These are phyloP conservation scores for Claviceps capensis DNA, from an alignment of 2,329 filamentous ascomycete species.

Conservation along the genomic window DNA sequence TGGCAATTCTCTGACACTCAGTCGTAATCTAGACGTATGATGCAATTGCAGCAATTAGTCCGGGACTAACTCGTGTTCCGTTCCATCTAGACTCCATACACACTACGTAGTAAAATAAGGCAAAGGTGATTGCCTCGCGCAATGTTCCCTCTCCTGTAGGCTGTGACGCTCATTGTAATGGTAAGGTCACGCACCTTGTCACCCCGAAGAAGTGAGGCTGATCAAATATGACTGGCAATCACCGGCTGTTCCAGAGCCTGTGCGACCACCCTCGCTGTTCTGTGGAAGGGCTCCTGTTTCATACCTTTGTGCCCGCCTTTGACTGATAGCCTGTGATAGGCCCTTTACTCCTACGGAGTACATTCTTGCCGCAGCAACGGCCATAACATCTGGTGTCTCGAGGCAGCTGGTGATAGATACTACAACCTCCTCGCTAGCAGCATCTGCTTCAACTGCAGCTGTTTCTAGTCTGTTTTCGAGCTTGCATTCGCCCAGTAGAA, in stretches of 20 bases:
- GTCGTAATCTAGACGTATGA: background rate
- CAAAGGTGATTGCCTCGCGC: background rate
- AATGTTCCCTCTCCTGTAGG: background rate
- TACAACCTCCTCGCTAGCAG: background rate
- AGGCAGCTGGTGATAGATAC: background rate
- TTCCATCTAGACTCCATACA: background rate
- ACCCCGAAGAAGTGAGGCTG: background rate
- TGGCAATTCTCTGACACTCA: constrained; percentile 8
- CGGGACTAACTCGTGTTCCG: background rate
- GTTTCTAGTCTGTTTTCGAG: background rate
- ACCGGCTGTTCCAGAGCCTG: background rate
- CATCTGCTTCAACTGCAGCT: background rate
- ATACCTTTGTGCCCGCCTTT: background rate
- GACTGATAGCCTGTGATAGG: background rate
- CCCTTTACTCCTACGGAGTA: background rate
- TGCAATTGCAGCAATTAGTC: background rate
- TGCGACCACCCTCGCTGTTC: background rate
- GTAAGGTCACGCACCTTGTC: background rate
- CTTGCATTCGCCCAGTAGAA: background rate
- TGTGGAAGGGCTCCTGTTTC: background rate
- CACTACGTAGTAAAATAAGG: background rate
- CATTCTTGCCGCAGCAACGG: background rate
- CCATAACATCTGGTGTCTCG: background rate
- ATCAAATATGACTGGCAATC: background rate
- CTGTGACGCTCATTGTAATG: background rate